Base-by-base conservation (phyloP, 1,284 basidiomycete species). In the Apiotrichum mycotoxinovorans region DNA sequence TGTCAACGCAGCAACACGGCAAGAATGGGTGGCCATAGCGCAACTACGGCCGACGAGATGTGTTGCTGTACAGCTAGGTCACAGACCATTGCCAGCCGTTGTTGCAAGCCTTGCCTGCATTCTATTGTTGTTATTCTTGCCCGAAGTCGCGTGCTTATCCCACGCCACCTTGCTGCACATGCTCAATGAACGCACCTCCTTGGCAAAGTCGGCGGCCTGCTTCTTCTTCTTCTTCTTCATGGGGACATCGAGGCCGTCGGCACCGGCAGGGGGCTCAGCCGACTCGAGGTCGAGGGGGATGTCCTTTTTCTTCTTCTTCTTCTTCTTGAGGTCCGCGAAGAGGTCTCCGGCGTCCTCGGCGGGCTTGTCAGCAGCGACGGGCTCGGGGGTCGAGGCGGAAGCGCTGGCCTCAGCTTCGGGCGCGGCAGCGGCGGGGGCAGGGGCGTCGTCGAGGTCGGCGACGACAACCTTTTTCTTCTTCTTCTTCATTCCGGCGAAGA, bases 161-260 rank as follows among this genome's bases (percentile, higher is more conserved):
- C 33, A 15, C 30, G 12, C 30, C 12, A 30, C 30, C 30, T 12
- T 12, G 30, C 30, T 12, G 14, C 35, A 7, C 35, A 15, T 37
- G 14, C 35, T 14, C 35, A 15, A 4, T 20, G 12, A 30, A 64
- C 67, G 44, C 52, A 68, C 66, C 78, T 94, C 91, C 76, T 91
- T 93, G 81, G 94, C 92, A 68, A 82, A 76, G 61, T 81, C 81
- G 47, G 79, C 76, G 9, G 79, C 78, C 17, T 70, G 69, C 70
- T 78, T 79, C 64, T 79, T 80, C 56, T 71, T 70, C 65, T 79
- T 80, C 73, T 80, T 81, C 77, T 80, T 81, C 64, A 79, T 78
- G 59, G 79, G 79, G 26, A 80, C 58, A 57, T 79, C 78, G n/a
- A 41, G 17, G 76, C 77, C 45, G 76, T 64, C 40, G 64, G 58